Conservation (phyloP, 495 filamentous ascomycete genomes). For the Apiosordaria backusii region DNA sequence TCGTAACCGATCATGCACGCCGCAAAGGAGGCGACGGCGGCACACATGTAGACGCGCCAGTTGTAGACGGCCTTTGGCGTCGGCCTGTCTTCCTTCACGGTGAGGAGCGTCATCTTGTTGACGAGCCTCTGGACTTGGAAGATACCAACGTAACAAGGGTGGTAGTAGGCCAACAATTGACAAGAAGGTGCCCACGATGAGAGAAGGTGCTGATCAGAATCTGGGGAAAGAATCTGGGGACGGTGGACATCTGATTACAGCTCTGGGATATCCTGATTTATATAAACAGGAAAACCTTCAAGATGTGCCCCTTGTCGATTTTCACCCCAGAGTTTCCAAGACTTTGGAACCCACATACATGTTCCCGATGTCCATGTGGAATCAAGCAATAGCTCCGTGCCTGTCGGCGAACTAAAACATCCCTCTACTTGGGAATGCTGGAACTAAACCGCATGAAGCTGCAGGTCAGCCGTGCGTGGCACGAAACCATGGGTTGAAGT, state of each 20-base stretch:
- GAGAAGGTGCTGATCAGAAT: not conserved
- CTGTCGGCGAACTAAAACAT: slow-evolving; percentile 8
- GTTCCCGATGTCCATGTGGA: slow-evolving; percentile 8
- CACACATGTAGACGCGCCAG: slow-evolving; percentile 65
- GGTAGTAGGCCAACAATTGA: not conserved
- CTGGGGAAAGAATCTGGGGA: slow-evolving; percentile 16
- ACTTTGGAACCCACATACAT: slow-evolving; percentile 8
- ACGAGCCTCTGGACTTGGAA: not conserved
- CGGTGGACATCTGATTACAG: slow-evolving; percentile 2
- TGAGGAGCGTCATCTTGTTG: slow-evolving; percentile 54
- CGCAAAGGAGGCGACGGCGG: slow-evolving; percentile 62
- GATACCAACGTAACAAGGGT: not conserved
- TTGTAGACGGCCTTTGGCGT: slow-evolving; percentile 69
- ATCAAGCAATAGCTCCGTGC: not conserved
- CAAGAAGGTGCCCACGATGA: not conserved
- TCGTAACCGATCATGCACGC: slow-evolving; percentile 73
- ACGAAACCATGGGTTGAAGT: not conserved
- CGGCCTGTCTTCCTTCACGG: slow-evolving; percentile 60
- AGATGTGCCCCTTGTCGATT: not conserved
- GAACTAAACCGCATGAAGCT: slow-evolving; percentile 10
- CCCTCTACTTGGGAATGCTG: slow-evolving; percentile 16
- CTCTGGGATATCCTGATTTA: slow-evolving; percentile 18
- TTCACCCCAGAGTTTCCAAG: slow-evolving; percentile 13
- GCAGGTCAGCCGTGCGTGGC: not conserved
- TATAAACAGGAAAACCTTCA: slow-evolving; percentile 8